Base-by-base conservation (phyloP, 1,139 yeast species). In the Geotrichum cucujoidarum region DNA sequence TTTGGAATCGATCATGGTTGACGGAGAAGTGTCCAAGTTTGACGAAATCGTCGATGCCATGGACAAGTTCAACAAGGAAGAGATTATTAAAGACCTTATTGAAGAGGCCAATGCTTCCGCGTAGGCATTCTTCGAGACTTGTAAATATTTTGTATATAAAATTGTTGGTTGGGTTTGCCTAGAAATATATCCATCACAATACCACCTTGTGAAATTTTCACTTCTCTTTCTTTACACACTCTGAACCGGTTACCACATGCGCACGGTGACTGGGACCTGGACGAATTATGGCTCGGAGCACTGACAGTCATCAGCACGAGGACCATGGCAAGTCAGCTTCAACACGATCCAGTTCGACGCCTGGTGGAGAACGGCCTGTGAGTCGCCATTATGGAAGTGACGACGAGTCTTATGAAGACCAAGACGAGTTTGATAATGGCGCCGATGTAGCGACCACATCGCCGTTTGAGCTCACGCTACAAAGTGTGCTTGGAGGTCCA, bases 1-100 rank as follows among this genome's bases (percentile, higher is more conserved):
- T 60, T 68, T 92, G n/a, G 81, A 76, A 2, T 94, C 89, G 1
- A 80, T 90, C 52, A 74, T 90, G 81, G 16, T 33, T 16, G 72
- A 72, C 7, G 97, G 97, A 2, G 73, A 73, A 47, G 39, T 45
- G 1, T 32, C 32, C 4, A 73, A 75, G 55, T 68, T 92, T 49
- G 87, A 78, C 53, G 84, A 80, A 39, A 64, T 87, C 4, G 74
- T 81, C 1, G 79, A 78, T 36, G 78, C 73, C 7, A 72, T 80
- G 55, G 74, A 71, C 35, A 66, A 67, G 45, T 67, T 70, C 55
- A 79, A 78, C 49, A 68, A 74, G 8, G 74, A 73, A 20, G 69
- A 70, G 48, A 67, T 72, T 37, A 68, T 81, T 3, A 66, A 69
- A 45, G 66, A 65, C 18, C 60, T 77, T 45, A 43, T 60, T 37